Evolutionary conservation across 2,329 filamentous ascomycete genomes (phyloP).

Genomic region (Cladophialophora carrionii): DNA sequence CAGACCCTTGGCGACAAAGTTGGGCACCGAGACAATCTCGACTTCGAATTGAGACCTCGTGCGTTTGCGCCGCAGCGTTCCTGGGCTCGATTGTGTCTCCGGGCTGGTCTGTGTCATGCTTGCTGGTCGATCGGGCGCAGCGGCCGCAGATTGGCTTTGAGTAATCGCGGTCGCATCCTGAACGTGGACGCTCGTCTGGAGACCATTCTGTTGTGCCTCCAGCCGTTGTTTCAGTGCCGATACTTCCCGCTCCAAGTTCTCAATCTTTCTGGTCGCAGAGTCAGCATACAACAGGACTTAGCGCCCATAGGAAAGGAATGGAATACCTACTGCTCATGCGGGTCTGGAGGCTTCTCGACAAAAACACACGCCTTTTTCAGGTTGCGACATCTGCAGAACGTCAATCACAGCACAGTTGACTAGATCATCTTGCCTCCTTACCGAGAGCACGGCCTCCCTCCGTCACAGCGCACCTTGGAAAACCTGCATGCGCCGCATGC

Average conservation of each 20-base stretch:
- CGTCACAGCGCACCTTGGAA: conserved; percentile 48
- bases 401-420: not conserved
- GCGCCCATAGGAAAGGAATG: not conserved
- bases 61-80: conserved; percentile 36
- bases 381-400: conserved; percentile 41
- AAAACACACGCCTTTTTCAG: conserved; percentile 45
- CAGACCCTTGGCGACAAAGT: conserved; percentile 45
- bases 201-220: conserved; percentile 29
- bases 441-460: conserved; percentile 45
- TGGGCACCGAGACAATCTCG: conserved; percentile 42
- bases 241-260: conserved; percentile 44
- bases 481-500: conserved; percentile 46
- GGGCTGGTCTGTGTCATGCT: conserved; percentile 6
- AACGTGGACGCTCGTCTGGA: not conserved
- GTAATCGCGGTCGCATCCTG: conserved; percentile 31
- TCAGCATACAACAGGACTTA: not conserved
- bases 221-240: conserved; percentile 41
- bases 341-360: conserved; percentile 41
- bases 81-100: conserved; percentile 11
- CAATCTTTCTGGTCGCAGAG: conserved; percentile 40
- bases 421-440: conserved; percentile 18
- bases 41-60: conserved; percentile 44
- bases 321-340: conserved; percentile 25
- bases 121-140: not conserved
- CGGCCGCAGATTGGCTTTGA: conserved; percentile 25